phyloP scores from a whole-genome alignment of 345 rosid genomes.

The Viola odorata region DNA sequence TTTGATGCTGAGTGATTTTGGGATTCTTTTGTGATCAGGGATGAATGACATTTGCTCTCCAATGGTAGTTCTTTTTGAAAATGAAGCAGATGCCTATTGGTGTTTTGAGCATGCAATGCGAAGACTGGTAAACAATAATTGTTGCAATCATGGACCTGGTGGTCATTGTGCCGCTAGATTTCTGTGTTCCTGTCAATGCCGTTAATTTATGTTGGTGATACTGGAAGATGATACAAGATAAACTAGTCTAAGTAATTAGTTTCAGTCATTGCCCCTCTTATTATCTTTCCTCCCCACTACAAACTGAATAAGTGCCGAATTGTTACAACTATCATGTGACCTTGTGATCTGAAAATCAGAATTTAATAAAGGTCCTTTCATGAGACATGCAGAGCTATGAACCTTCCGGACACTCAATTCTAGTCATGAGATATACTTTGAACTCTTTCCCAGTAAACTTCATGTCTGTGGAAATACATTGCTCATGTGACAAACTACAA shows the following conservation, averaged over 20 bases:
- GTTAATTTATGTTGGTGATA: background rate
- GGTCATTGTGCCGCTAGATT: background rate
- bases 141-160: background rate
- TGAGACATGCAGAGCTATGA: too few species aligned
- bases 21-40: constrained; percentile 41
- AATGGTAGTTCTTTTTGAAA: constrained; percentile 76
- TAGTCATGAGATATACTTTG: background rate
- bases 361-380: too few species aligned
- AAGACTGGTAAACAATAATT: constrained; percentile 51
- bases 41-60: constrained; percentile 98
- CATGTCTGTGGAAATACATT: too few species aligned
- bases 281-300: too few species aligned
- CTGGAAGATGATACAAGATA: background rate
- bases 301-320: too few species aligned
- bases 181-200: background rate
- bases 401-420: background rate
- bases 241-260: background rate
- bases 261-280: background rate
- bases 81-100: constrained; percentile 97
- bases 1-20: constrained; percentile 7
- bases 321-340: too few species aligned
- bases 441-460: too few species aligned
- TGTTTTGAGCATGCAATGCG: constrained; percentile 93
- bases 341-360: too few species aligned
- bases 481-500: too few species aligned